Base-by-base conservation (phyloP, 331 rosid species). In the Saraca asoca region DNA sequence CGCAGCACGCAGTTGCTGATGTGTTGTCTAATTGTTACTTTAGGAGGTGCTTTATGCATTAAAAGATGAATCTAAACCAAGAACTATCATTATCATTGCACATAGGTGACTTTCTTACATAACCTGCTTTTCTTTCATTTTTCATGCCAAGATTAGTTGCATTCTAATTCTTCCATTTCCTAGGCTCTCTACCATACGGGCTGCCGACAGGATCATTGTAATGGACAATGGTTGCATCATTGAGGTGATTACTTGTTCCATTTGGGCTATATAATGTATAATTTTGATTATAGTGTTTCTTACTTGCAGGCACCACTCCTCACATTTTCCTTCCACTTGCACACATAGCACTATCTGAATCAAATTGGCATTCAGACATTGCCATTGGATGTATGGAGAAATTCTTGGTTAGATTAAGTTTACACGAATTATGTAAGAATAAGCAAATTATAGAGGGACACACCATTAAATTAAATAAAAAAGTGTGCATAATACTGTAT, bases 131-230 rank as follows among this genome's bases (percentile, higher is more conserved):
- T 18, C 64, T 41, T 11, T 24, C 31, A 11, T 12, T 13, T 19
- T 61, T 52, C 34, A 12, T 34, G 48, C 2, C 34, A 50, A 33
- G 62, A 53, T 8, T 39, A 31, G 61, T 55, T 56, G 24, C 39
- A 62, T 56, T 53, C 45, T 35, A 46, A 57, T 44, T 53, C 13
- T 48, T n/a, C n/a, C 11, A 0, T 69, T 74, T 76, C 51, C 56
- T 75, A 87, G 95, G 81, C 85, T 90, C 51, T 90, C 96, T 44
- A 85, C 95, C 1, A 66, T 85, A 45, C 71, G 70, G 81, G 85
- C 83, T 74, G 95, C 95, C 42, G 91, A 90, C 69, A 76, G 81
- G 45, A 83, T 87, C 63, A 35, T 90, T 15, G 91, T 87, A 43
- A 81, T 87, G 86, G 89, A 90, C 41, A 45, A 58, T 16, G 96